Evolutionary conservation across 768 basidiomycete species (phyloP), one percentile per base, ranked within the genome.

Genomic region (Leccinum rimulosum): DNA sequence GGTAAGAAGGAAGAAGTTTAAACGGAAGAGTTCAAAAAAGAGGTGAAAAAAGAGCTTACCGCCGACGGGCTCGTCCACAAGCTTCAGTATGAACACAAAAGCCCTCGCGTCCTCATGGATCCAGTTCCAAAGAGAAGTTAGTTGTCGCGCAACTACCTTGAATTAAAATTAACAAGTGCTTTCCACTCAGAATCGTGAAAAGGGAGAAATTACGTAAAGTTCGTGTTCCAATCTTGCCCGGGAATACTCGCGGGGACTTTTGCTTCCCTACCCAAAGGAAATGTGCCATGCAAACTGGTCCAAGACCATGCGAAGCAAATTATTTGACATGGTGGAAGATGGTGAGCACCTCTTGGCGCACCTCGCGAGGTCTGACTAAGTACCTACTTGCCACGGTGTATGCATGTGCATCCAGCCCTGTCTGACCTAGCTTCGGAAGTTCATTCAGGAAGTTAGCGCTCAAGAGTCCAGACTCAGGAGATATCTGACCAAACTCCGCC

Each of bases 211-310:
- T n/a, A 25, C 3, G 15, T n/a, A 33, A 36, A 40, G 10, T 19
- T 19, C 19, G 19, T 19, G 11, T 45, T 45, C 43, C 43, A 45
- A 45, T 45, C 19, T 45, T 45, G 40, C 15, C 40, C n/a, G 9
- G 40, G 17, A 66, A 65, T 43, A 19, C 40, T 64, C 61, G 57
- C 64, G 57, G 60, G 3, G 51, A 2, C 61, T 61, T 35, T 65
- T 43, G 12, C 27, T 11, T 50, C 10, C 11, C 5, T 11, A 45
- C 19, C 40, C 4, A 43, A 45, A 45, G 10, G 12, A 19, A 19
- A 43, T 19, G n/a, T 45, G 15, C 5, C 25, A 22, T 50, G 48
- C 33, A 35, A 40, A 54, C 38, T 51, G 22, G n/a, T 50, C 36
- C 17, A 19, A 50, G n/a, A 35, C 12, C 15, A 19, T n/a, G 22